Conservation (phyloP, 306 rosid species). For the Fragaria ananassa region DNA sequence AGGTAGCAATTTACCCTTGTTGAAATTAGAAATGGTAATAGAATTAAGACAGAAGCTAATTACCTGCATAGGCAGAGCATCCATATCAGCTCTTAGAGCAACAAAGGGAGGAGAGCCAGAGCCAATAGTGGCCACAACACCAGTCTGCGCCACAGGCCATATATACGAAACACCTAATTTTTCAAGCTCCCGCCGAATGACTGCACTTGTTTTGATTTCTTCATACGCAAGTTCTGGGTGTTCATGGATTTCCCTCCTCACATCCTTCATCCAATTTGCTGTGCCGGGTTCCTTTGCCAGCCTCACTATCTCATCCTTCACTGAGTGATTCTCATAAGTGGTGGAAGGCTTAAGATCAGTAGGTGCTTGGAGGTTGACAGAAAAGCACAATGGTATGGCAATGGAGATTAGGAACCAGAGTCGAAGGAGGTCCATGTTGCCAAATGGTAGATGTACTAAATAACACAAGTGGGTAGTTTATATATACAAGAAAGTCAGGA, state of each 20-base stretch:
- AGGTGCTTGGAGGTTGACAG: conserved; percentile 27
- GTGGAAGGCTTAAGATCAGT: neutral
- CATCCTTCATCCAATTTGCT: conserved; percentile 61
- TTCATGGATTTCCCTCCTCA: conserved; percentile 76
- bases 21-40: neutral
- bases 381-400: conserved; percentile 29
- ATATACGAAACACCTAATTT: conserved; percentile 49
- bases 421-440: conserved; percentile 26
- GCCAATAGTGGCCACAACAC: conserved; percentile 73
- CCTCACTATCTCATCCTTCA: conserved; percentile 41
- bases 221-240: conserved; percentile 78
- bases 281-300: conserved; percentile 47
- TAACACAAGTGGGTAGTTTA: neutral
- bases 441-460: neutral
- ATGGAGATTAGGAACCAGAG: conserved; percentile 30
- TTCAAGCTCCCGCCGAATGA: conserved; percentile 70
- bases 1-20: neutral
- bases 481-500: neutral
- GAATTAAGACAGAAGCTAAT: neutral
- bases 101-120: conserved; percentile 77
- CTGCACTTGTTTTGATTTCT: conserved; percentile 63
- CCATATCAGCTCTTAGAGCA: conserved; percentile 95
- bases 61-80: conserved; percentile 92
- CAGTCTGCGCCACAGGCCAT: conserved; percentile 86
- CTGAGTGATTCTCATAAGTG: conserved; percentile 12